Evolutionary conservation across 2,329 filamentous ascomycete species (phyloP), one percentile per base, ranked within the genome.

Genomic region (Xylariaceae sp.): DNA sequence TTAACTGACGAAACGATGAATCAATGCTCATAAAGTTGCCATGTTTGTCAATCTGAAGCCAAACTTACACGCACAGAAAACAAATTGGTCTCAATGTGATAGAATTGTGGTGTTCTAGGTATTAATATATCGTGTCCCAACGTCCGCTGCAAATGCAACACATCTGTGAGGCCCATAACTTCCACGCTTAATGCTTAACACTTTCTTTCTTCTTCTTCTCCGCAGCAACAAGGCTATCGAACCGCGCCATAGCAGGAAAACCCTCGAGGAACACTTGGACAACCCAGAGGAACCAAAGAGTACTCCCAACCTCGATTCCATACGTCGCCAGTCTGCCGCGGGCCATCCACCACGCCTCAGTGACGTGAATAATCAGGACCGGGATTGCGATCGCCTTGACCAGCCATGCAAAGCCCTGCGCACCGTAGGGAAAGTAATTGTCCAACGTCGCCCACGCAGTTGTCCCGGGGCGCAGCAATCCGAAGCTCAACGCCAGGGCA

Each of bases 321-420:
- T 78, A 75, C 64, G 66, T 77, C 48, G 61, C 63, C 54, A 84
- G 65, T 53, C 76, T 69, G 45, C 70, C 73, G 40, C 65, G 69
- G 56, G 79, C 77, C 60, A 86, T 73, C 64, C 75, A 72, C 42
- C 71, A 70, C n/a, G 77, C 71, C 74, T 97, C 93, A 3, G 69
- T 53, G 0, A 76, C 18, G 69, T 97, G 93, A 12, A 90, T 79
- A 0, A 64, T 74, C 1, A 90, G 3, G 51, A 92, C 80, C 1
- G 81, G 74, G 17, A 73, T 60, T 48, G 87, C 73, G 40, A 93
- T 72, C 13, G 72, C 66, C 45, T 79, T 79, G 56, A 87, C 83
- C 1, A 88, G 69, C 66, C 75, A 79, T 56, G 77, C 74, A 60
- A 83, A 86, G 51, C 80, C 79, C 2, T 64, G 66, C 2, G 82